Base-by-base conservation (phyloP, 2,329 filamentous ascomycete species). In the Colletotrichum liriopes region DNA sequence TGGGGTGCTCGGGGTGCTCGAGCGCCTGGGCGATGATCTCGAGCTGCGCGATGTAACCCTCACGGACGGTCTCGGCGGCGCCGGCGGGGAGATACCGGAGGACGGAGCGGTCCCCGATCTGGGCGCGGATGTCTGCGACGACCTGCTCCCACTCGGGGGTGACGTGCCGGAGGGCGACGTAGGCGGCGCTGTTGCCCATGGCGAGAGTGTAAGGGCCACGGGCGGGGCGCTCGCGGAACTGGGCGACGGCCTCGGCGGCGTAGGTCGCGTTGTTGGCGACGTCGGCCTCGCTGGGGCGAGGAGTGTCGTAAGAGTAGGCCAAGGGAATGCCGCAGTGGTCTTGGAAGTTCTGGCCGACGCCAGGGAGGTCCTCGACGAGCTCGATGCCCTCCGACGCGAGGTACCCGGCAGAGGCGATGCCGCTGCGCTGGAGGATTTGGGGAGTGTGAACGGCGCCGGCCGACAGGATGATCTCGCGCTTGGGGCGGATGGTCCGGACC, bases 381-480 rank as follows among this genome's bases (percentile, higher is more conserved):
- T 81, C 76, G 51, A 89, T 89, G 32, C 83, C 78, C 58, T 85
- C 81, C 18, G 80, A 76, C 14, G 82, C 65, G 3, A 90, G 80
- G 35, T 85, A 82, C 1, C 78, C 77, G 0, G 78, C 79, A 1
- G 85, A 82, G 0, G 86, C 86, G 41, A 89, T 81, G 14, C 87
- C 87, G 59, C 84, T 87, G 0, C 88, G 81, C 78, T 87, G 85
- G 2, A 89, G 83, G 7, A 89, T 81, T 74, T 88, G 85, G 0
- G 87, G 87, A 5, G 84, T 84, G 76, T 87, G 86, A 76, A 88
- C 85, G 2, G 83, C 79, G 20, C 87, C 87, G 1, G 84, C 86
- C 0, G 84, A 82, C 9, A 89, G 70, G 47, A 89, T 87, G 18
- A 89, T 83, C 74, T 89, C 87, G 35, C 80, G 80, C 51, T 76